Conservation (phyloP, 1,284 basidiomycete species). For the Sanghuangporus weigelae region DNA sequence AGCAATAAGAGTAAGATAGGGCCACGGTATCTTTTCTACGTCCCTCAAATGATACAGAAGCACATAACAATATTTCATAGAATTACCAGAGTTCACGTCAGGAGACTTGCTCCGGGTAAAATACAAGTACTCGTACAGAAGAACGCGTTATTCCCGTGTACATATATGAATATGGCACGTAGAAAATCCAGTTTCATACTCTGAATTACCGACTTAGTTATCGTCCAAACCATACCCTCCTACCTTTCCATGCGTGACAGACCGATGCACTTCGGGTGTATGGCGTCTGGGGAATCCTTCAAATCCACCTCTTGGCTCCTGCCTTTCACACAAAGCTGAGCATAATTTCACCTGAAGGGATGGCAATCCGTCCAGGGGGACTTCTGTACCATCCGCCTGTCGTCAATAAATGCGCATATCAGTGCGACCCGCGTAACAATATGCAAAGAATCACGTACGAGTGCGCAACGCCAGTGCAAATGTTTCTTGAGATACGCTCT, state of each 20-base stretch:
- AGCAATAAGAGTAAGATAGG: too few relatives aligned
- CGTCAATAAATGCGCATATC: background rate
- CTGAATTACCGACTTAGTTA: background rate
- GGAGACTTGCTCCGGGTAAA: too few relatives aligned
- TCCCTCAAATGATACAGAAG: too few relatives aligned
- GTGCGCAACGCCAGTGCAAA: conserved; percentile 1
- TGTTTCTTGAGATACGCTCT: background rate
- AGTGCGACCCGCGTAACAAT: background rate
- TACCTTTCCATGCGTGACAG: background rate
- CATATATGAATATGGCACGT: background rate
- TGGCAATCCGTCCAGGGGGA: background rate
- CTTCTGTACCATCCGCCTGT: background rate
- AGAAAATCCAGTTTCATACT: background rate
- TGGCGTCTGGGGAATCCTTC: background rate
- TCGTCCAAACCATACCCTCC: background rate
- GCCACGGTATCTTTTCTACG: too few relatives aligned
- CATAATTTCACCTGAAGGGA: conserved; percentile 1
- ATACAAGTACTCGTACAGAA: too few relatives aligned
- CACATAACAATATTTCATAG: too few relatives aligned
- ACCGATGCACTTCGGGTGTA: background rate
- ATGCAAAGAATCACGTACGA: background rate
- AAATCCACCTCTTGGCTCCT: background rate
- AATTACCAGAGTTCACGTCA: too few relatives aligned
- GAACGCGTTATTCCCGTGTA: too few relatives aligned
- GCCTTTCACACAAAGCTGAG: background rate